These are phyloP conservation scores for Arxiozyma slooffiae DNA, from an alignment of 1,139 yeast species.

Conservation along the genomic window DNA sequence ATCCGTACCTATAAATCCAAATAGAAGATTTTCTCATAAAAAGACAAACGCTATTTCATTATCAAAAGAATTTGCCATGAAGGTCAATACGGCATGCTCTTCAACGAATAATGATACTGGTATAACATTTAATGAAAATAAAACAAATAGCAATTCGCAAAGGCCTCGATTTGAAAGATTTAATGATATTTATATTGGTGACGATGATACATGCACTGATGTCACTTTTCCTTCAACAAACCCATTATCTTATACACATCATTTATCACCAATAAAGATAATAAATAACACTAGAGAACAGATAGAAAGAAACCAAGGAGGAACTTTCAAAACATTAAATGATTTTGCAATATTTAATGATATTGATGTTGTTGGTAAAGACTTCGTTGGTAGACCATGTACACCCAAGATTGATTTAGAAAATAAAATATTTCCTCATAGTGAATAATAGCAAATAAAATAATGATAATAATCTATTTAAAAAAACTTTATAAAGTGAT, in stretches of 20 bases:
- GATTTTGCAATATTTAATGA: constrained; percentile 19
- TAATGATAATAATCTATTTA: neutral
- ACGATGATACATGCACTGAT: neutral
- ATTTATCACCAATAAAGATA: constrained; percentile 14
- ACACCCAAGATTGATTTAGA: constrained; percentile 16
- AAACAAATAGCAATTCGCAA: neutral
- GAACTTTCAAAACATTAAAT: constrained; percentile 13
- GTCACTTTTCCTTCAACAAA: neutral
- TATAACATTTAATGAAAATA: no score
- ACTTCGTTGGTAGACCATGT: constrained; percentile 21
- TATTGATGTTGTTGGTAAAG: constrained; percentile 14
- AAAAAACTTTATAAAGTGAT: no score
- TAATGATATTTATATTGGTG: constrained; percentile 1
- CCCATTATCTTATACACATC: constrained; percentile 8
- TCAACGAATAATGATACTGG: neutral
- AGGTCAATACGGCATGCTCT: neutral
- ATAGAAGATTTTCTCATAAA: constrained; percentile 4
- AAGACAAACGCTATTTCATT: constrained; percentile 11
- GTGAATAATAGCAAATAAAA: neutral
- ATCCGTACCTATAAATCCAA: neutral
- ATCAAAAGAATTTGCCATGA: constrained; percentile 4
- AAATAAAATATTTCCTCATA: neutral
- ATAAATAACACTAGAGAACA: constrained; percentile 23
- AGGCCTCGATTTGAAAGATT: neutral
- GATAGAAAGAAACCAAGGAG: constrained; percentile 21